Evolutionary conservation across 2,329 filamentous ascomycete species (phyloP).

Genomic region (Botrytis squamosa): DNA sequence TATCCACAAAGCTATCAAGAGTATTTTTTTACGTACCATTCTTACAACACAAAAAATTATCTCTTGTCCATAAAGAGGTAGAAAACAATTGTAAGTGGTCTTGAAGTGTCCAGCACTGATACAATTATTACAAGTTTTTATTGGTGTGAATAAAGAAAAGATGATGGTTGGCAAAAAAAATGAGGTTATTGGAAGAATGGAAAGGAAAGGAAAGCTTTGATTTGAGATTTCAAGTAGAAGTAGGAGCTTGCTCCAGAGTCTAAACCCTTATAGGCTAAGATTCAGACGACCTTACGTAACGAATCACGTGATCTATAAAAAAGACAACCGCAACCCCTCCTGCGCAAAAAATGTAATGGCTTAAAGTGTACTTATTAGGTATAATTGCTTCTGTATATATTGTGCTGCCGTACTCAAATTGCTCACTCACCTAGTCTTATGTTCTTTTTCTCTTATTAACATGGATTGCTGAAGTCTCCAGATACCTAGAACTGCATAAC

Average conservation of each 20-base stretch:
- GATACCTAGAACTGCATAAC: background rate
- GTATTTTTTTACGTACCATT: slow-evolving; percentile 33
- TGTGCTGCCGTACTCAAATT: background rate
- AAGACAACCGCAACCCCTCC: background rate
- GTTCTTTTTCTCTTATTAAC: background rate
- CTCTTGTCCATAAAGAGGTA: slow-evolving; percentile 31
- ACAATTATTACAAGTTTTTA: slow-evolving; percentile 12
- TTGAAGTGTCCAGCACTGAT: slow-evolving; percentile 37
- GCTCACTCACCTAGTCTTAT: background rate
- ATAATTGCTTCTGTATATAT: slow-evolving; percentile 8
- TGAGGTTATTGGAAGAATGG: background rate
- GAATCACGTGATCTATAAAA: background rate
- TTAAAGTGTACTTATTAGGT: too few species aligned
- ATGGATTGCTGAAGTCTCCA: background rate
- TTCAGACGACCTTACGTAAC: background rate
- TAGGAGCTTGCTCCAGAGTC: background rate
- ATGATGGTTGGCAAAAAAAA: slow-evolving; percentile 16
- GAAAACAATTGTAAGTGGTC: slow-evolving; percentile 17
- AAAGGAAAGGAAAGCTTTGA: slow-evolving; percentile 9
- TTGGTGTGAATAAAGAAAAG: slow-evolving; percentile 1
- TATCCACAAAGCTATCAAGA: background rate
- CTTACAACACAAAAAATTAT: slow-evolving; percentile 29
- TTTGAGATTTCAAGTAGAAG: slow-evolving; percentile 4
- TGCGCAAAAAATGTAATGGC: too few species aligned
- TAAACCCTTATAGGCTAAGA: slow-evolving; percentile 5